A percentile compares a stretch with the other conserved stretches of the same genome.
These are phyloP conservation scores for Malus hybrid DNA, from an alignment of 331 rosid genomes.

Conservation along the genomic window DNA sequence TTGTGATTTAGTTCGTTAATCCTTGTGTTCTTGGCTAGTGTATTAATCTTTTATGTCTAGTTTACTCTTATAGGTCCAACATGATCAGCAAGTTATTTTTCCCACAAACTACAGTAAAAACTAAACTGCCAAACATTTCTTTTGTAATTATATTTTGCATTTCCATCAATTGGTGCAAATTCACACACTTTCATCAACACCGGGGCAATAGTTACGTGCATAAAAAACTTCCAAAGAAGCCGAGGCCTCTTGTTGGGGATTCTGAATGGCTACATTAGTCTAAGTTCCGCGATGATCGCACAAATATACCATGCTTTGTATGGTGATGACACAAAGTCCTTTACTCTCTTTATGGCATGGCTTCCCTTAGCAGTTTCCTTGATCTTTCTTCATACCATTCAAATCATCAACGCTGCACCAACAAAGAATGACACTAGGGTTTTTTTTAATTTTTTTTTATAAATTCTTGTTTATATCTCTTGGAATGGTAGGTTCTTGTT, in stretches of 20 bases:
- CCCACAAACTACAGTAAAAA: no score
- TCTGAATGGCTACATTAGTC: slow-evolving; percentile 65
- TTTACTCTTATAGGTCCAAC: no score
- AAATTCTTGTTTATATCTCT: slow-evolving; percentile 54
- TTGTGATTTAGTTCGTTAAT: no score
- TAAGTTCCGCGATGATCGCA: slow-evolving; percentile 60
- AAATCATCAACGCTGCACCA: slow-evolving; percentile 26
- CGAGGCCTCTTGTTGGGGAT: slow-evolving; percentile 59
- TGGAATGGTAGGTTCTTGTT: slow-evolving; percentile 52
- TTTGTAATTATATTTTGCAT: no score
- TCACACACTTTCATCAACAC: slow-evolving; percentile 73
- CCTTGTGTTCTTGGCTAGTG: no score
- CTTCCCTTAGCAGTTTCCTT: slow-evolving; percentile 57
- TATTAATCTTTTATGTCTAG: no score
- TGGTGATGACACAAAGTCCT: slow-evolving; percentile 35
- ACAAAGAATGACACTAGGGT: slow-evolving; percentile 33
- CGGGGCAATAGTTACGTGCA: slow-evolving; percentile 51
- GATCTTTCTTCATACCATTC: slow-evolving; percentile 41
- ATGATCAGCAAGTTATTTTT: no score
- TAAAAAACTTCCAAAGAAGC: slow-evolving; percentile 59
- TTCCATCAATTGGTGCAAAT: slow-evolving; percentile 36
- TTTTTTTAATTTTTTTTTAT: slow-evolving; percentile 21
- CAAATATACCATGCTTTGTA: slow-evolving; percentile 57
- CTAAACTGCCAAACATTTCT: no score
- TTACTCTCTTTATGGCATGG: slow-evolving; percentile 66